A percentile compares a stretch with the other conserved stretches of the same genome.
These are phyloP conservation scores for Cryoendolithus antarcticus DNA, from an alignment of 2,329 filamentous ascomycete species.

Conservation along the genomic window DNA sequence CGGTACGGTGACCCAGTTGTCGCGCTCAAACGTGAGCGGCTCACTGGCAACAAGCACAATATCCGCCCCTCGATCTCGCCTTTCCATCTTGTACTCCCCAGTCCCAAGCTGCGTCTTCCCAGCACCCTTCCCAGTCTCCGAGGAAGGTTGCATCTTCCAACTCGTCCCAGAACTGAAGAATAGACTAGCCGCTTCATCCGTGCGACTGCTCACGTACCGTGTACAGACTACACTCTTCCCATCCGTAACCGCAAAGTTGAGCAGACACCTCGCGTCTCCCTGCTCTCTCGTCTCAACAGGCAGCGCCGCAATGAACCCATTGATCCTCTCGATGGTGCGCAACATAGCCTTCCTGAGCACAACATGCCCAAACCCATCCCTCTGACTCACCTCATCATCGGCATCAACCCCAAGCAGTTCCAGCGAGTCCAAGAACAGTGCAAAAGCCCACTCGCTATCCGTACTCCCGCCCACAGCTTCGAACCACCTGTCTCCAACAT, in stretches of 20 bases:
- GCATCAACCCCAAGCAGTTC: slow-evolving; percentile 53
- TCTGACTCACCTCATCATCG: slow-evolving; percentile 54
- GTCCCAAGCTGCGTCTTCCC: slow-evolving; percentile 20
- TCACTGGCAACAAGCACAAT: slow-evolving; percentile 94
- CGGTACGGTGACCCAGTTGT: slow-evolving; percentile 97
- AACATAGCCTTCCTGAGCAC: slow-evolving; percentile 71
- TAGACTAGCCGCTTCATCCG: slow-evolving; percentile 84
- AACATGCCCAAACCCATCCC: slow-evolving; percentile 65
- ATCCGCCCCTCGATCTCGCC: slow-evolving; percentile 85
- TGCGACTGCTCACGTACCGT: slow-evolving; percentile 81
- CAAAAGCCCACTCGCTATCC: slow-evolving; percentile 98
- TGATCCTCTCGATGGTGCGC: slow-evolving; percentile 83
- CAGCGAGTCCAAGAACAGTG: slow-evolving; percentile 80
- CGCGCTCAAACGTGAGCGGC: slow-evolving; percentile 89
- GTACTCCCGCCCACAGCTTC: slow-evolving; percentile 81
- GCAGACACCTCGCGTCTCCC: slow-evolving; percentile 69
- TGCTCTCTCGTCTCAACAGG: slow-evolving; percentile 46
- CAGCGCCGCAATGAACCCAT: slow-evolving; percentile 70
- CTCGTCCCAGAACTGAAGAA: slow-evolving; percentile 96
- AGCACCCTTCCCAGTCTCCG: slow-evolving; percentile 25
- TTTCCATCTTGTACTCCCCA: slow-evolving; percentile 91
- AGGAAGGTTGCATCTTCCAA: slow-evolving; percentile 54
- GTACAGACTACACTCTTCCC: slow-evolving; percentile 93
- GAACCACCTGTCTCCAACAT: slow-evolving; percentile 84
- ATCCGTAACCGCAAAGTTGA: slow-evolving; percentile 93